Evolutionary conservation across 176 grass and related monocot species (phyloP), one percentile per base, ranked within the genome.

Genomic region (Aegilops tauschii): DNA sequence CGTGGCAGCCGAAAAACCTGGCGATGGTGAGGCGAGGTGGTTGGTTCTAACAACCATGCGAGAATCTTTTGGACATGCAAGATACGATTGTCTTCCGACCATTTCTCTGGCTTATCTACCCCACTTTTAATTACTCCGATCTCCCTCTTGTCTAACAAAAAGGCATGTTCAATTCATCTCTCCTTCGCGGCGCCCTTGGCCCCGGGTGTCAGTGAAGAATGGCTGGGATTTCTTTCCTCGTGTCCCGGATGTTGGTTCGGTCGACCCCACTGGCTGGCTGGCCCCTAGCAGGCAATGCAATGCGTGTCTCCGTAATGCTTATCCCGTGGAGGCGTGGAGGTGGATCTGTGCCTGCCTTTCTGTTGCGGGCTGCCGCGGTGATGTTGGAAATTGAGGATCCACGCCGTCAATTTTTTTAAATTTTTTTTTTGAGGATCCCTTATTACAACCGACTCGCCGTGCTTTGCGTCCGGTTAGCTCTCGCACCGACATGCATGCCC

Each of bases 1-100:
- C 16, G 0, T 54, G 50, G 3, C 47, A 50, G 13, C 1, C 16
- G 50, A 54, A 54, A 54, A 54, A 54, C 50, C 50, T 18, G 50
- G 16, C 50, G 50, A 54, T 18, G 50, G 50, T 54, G 50, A 0
- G 50, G 56, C 21, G 32, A 40, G 77, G 54, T 79, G 20, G 54
- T 79, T 73, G 21, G 20, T 73, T 59, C 20, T 58, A 62, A 80
- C 61, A 73, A 76, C 79, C 70, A 10, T 23, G 42, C 12, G 61
- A 68, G 61, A 68, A 87, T 87, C 86, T 87, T 68, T 77, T 77
- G 73, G 83, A 77, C 61, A 67, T 36, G 65, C 49, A 59, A 18
- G 59, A 49, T 36, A 76, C 17, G 29, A 31, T 76, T 18, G 12
- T 50, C 8, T 74, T 81, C 78, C 40, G 74, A 75, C 78, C 56